These are phyloP conservation scores for Elsinoe arachidis DNA, from an alignment of 2,329 filamentous ascomycete genomes.

Conservation along the genomic window DNA sequence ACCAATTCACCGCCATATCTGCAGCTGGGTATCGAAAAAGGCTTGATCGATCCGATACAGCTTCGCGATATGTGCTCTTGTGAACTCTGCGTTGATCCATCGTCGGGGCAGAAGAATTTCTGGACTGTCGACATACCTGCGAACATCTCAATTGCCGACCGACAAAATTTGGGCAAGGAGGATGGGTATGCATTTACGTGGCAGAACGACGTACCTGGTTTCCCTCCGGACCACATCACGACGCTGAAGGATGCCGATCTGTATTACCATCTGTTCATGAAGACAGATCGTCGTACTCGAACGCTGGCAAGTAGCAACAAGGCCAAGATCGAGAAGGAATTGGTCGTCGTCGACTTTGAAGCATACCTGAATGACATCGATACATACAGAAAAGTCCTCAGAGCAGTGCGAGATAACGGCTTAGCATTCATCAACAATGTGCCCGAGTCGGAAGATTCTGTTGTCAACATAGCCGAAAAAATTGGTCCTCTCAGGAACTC, in stretches of 20 bases:
- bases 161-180: constrained; percentile 27
- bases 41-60: constrained; percentile 21
- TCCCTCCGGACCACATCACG: constrained; percentile 35
- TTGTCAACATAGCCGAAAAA: constrained; percentile 58
- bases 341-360: constrained; percentile 56
- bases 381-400: constrained; percentile 53
- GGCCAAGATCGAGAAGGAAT: constrained; percentile 37
- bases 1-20: neutral
- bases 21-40: neutral
- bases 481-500: constrained; percentile 76
- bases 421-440: constrained; percentile 69
- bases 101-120: constrained; percentile 56
- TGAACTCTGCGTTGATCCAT: constrained; percentile 47
- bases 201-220: constrained; percentile 45
- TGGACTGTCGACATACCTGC: constrained; percentile 55
- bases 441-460: constrained; percentile 45
- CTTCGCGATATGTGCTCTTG: constrained; percentile 54
- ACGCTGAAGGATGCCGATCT: constrained; percentile 21
- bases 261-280: constrained; percentile 11
- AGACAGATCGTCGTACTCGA: neutral
- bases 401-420: constrained; percentile 56
- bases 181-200: constrained; percentile 44
- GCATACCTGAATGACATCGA: constrained; percentile 58
- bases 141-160: constrained; percentile 33
- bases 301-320: constrained; percentile 34